Evolutionary conservation across 129 eudicot genomes (phyloP), one percentile per base, ranked within the genome.

Genomic region (Mikania micrantha): DNA sequence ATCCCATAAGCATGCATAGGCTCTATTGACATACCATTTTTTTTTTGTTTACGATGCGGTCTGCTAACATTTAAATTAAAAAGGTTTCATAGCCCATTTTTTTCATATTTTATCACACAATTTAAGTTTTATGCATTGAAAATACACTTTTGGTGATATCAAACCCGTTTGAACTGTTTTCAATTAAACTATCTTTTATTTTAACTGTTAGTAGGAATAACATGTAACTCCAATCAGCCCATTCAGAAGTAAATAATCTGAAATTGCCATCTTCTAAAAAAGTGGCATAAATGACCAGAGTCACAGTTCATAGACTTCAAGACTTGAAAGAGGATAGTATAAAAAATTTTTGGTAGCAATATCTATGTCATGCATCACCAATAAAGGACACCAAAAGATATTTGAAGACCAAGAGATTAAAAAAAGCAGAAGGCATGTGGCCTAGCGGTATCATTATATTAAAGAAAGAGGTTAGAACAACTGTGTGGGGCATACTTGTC

Each of bases 1-100:
- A 85, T 56, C 9, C 48, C 31, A n/a, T 21, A 45, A 42, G 24
- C 41, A 66, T 45, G 40, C 42, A 27, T 3, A 69, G 24, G 19
- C 31, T 38, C 11, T 70, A 40, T 7, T 4, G 5, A 34, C 35
- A 34, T 24, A 31, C 35, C 60, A 59, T 9, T 59, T 42, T 24
- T 29, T 22, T 53, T 29, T 39, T 35, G 25, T 7, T 29, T 24
- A 54, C 12, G 5, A 25, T 38, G 53, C 9, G 40, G 53, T 68
- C 16, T 44, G 40, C 38, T 68, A 24, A 47, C 41, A 25, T 67
- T 21, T 10, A 29, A 3, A 48, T 48, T 32, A 52, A 67, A n/a
- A 47, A 52, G 41, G 73, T 22, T 36, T 28, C 66, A 7, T 35
- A 10, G 36, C 52, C 74, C 29, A 39, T 36, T 24, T 34, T 53